Base-by-base conservation (phyloP, 768 basidiomycete species). In the Phlegmacium glaucopus region DNA sequence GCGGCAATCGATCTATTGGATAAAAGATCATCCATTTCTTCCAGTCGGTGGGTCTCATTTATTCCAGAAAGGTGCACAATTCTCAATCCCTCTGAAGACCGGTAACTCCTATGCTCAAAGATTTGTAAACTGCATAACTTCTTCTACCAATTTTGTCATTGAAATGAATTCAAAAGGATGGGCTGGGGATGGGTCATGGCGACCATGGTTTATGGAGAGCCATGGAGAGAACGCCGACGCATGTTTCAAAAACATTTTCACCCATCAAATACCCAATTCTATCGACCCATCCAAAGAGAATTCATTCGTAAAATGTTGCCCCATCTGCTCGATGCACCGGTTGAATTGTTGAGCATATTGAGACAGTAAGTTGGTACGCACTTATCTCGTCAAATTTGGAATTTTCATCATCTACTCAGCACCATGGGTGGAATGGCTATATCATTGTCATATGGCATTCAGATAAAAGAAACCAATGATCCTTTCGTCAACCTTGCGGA, bases 371-470 rank as follows among this genome's bases (percentile, higher is more conserved):
- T n/a, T 53, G n/a, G 1, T 17, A 13, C 18, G 9, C 4, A 18
- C n/a, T 17, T 32, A 13, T 44, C 11, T 43, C 13, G 38, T 45
- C 35, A 9, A 17, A 29, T 36, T 18, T 17, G 27, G 2, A 28
- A 29, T 27, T 16, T 15, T n/a, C 18, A 17, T 10, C 27, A 12
- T 47, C 13, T 6, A 15, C 36, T 25, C 39, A 78, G 75, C 37
- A 62, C 72, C 54, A 61, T 72, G 2, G 75, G 68, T 9, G 61
- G 66, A 16, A 59, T 70, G 16, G 59, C 74, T 9, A 57, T 79
- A 42, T 67, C 66, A 0, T 48, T 77, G 7, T 70, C 73, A 0
- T 79, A 80, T 50, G 80, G 79, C 2, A 63, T 79, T 15, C 56
- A 72, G 10, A 64, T 72, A 7, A 50, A 64, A 32, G 61, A 68